phyloP scores from a whole-genome alignment of 495 filamentous ascomycete genomes.

The Talaromyces ruber region DNA sequence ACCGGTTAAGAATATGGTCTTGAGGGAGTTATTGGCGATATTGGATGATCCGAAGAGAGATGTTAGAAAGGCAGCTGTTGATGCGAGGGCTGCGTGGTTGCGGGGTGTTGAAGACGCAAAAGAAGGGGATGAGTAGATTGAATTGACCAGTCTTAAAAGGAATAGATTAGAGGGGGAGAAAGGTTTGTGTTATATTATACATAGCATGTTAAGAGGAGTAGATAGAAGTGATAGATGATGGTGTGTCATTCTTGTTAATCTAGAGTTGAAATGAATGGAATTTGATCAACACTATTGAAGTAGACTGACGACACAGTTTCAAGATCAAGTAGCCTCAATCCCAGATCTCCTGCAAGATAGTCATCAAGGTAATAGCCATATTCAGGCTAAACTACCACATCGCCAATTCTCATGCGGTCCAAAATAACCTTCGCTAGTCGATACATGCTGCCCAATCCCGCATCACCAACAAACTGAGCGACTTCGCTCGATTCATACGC shows the following conservation, averaged over 20 bases:
- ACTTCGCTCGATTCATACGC: constrained; percentile 6
- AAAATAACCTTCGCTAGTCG: constrained; percentile 1
- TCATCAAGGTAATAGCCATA: neutral
- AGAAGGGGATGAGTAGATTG: constrained; percentile 28
- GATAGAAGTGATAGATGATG: neutral
- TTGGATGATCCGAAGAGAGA: constrained; percentile 61
- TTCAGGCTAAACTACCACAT: neutral
- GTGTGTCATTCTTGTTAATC: neutral
- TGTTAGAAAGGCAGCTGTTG: constrained; percentile 61
- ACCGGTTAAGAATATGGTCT: constrained; percentile 47
- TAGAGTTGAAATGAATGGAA: neutral
- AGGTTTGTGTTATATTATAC: neutral
- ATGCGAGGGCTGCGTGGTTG: constrained; percentile 59
- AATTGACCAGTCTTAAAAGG: too few species aligned
- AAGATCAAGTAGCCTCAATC: too few species aligned
- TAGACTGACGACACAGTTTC: neutral
- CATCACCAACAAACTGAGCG: constrained; percentile 17
- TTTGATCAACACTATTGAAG: neutral
- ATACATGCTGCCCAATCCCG: constrained; percentile 23
- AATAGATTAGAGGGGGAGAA: neutral
- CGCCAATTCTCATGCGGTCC: neutral
- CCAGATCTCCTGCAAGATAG: neutral
- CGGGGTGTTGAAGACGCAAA: constrained; percentile 47
- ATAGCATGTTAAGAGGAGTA: neutral
- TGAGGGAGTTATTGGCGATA: constrained; percentile 40